These are phyloP conservation scores for Anthostomella pinea DNA, from an alignment of 2,329 filamentous ascomycete species.

Conservation along the genomic window DNA sequence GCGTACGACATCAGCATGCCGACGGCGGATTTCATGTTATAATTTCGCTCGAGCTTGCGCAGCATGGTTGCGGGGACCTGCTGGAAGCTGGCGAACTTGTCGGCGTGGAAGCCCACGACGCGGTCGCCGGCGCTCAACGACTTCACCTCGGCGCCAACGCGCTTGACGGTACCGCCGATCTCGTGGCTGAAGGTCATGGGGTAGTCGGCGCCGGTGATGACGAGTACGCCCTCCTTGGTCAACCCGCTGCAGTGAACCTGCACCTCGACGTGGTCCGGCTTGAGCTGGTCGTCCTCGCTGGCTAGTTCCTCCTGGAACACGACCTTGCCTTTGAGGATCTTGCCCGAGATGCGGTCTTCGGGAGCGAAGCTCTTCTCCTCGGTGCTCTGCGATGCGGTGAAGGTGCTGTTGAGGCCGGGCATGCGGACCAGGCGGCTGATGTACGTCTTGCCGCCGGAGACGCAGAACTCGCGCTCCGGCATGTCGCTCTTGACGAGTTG, in stretches of 20 bases:
- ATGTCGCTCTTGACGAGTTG: constrained; percentile 11
- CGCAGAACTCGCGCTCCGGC: constrained; percentile 21
- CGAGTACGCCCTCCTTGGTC: constrained; percentile 19
- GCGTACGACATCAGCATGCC: constrained; percentile 14
- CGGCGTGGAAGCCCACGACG: constrained; percentile 21
- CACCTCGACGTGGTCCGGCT: constrained; percentile 19
- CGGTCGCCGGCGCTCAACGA: constrained; percentile 21
- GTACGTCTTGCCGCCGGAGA: constrained; percentile 20
- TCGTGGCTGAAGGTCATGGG: constrained; percentile 21
- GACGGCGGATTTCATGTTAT: constrained; percentile 11
- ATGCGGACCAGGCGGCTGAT: constrained; percentile 25
- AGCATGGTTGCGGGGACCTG: constrained; percentile 13
- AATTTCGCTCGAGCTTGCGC: constrained; percentile 13
- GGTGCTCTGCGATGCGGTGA: constrained; percentile 7
- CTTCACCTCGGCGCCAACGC: constrained; percentile 17
- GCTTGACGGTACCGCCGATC: constrained; percentile 23
- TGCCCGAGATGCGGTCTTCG: constrained; percentile 16
- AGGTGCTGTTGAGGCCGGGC: constrained; percentile 18
- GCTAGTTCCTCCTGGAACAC: constrained; percentile 16
- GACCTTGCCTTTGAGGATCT: constrained; percentile 16
- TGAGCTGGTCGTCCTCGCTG: constrained; percentile 2
- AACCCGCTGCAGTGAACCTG: constrained; percentile 16
- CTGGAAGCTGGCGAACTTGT: constrained; percentile 21
- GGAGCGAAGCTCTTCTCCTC: constrained; percentile 10
- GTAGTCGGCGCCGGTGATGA: constrained; percentile 24